Evolutionary conservation across 176 grass and related monocot genomes (phyloP), one percentile per base, ranked within the genome.

Genomic region (Thalia dealbata): DNA sequence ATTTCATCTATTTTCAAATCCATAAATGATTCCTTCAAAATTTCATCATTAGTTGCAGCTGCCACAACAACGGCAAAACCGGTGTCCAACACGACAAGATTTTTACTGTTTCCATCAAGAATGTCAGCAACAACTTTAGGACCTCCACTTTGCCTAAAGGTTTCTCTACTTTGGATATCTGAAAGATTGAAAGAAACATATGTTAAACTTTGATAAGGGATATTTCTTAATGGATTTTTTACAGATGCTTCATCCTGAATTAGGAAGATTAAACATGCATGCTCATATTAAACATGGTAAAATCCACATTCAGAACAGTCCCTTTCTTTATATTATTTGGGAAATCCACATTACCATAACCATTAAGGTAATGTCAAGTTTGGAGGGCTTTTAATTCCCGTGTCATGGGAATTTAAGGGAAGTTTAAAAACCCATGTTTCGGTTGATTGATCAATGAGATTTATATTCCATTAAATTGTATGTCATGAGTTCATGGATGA

Each of bases 11-110:
- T 74, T 78, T 92, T 92, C 67, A 92, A 19, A 50, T 84, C 82
- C 85, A 97, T 92, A 69, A 92, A 90, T 73, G 78, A 84, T 66
- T 97, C 89, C 79, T 97, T 97, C 19, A 97, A 80, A 82, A 97
- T 83, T 92, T 97, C 93, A 82, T 92, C 89, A 48, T 83, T 85
- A 76, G 89, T 82, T 80, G 89, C 88, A 50, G 81, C 81, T 2
- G 71, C 65, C 27, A 85, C 89, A 68, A 92, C 86, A 54, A 88
- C 85, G 29, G 89, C 65, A 70, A 97, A 92, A 51, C 81, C 80
- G 72, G 81, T 81, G 80, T 89, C 87, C 74, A 87, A 77, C 71
- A 97, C 42, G 74, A 86, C 80, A 74, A 59, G 80, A 75, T 67
- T 87, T 84, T 84, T 71, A 55, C 64, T 71, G 42, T 63, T 61